Conservation (phyloP, 257 asterid species). For the Primulina eburnea region DNA sequence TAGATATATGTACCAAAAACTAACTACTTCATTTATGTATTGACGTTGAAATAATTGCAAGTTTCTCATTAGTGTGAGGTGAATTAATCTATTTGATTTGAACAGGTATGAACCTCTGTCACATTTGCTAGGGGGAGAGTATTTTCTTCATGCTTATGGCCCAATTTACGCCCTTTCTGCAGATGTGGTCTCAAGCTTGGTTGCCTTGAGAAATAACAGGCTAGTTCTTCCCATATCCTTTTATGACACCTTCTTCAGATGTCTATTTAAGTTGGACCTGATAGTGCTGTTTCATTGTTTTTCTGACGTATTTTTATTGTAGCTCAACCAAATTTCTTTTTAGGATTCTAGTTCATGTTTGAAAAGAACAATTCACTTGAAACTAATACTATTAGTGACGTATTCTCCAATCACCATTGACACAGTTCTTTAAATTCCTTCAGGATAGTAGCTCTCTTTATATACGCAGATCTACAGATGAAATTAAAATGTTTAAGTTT, state of each 20-base stretch:
- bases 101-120: slow-evolving; percentile 95
- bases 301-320: too few species aligned
- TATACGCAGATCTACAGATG: not conserved
- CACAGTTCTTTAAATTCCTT: not conserved
- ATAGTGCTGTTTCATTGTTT: not conserved
- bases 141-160: slow-evolving; percentile 96
- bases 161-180: slow-evolving; percentile 97
- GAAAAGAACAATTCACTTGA: not conserved
- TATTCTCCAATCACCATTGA: not conserved
- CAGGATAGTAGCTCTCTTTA: not conserved
- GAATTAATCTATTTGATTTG: slow-evolving; percentile 26
- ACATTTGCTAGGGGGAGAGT: slow-evolving; percentile 82
- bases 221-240: slow-evolving; percentile 31
- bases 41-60: not conserved
- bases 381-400: not conserved
- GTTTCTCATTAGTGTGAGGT: slow-evolving; percentile 4
- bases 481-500: too few species aligned
- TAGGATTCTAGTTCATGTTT: not conserved
- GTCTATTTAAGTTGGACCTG: not conserved
- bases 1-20: too few species aligned
- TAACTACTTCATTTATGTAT: not conserved
- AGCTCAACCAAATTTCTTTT: not conserved
- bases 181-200: slow-evolving; percentile 89
- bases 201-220: slow-evolving; percentile 90
- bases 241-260: not conserved